Conservation (phyloP, 345 rosid species). For the Microcos paniculata region DNA sequence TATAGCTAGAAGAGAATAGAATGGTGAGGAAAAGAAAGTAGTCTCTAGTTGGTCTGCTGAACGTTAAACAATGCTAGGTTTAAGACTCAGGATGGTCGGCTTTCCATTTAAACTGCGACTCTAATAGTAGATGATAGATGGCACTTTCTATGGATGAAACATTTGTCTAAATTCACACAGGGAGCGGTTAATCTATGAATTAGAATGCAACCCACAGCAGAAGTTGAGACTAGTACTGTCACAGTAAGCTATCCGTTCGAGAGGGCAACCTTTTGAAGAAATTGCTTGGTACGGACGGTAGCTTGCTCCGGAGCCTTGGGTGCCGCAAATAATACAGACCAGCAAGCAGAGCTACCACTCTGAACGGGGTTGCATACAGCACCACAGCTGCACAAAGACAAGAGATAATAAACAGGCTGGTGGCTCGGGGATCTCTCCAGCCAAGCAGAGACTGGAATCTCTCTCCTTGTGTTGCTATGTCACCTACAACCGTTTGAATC, state of each 20-base stretch:
- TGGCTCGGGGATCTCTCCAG: conserved; percentile 89
- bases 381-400: conserved; percentile 69
- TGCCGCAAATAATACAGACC: conserved; percentile 70
- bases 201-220: background rate
- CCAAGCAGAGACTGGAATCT: conserved; percentile 63
- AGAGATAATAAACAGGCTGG: conserved; percentile 66
- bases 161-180: too few species aligned
- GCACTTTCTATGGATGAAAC: too few species aligned
- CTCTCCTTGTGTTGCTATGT: conserved; percentile 85
- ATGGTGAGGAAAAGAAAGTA: too few species aligned
- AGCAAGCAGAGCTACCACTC: conserved; percentile 49
- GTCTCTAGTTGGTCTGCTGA: too few species aligned
- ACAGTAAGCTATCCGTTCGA: conserved; percentile 62
- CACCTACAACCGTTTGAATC: conserved; percentile 77
- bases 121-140: too few species aligned
- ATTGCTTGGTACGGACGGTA: conserved; percentile 76
- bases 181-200: too few species aligned
- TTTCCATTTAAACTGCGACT: too few species aligned
- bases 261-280: conserved; percentile 81
- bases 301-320: conserved; percentile 82
- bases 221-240: background rate
- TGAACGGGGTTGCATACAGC: conserved; percentile 64
- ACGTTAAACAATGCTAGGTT: too few species aligned
- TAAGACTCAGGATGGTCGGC: too few species aligned
- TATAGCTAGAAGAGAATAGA: too few species aligned